Percentiles rank a stretch among this genome's conserved stretches.
phyloP scores from a whole-genome alignment of 139 green algal genomes.

The Micractinium sp. region DNA sequence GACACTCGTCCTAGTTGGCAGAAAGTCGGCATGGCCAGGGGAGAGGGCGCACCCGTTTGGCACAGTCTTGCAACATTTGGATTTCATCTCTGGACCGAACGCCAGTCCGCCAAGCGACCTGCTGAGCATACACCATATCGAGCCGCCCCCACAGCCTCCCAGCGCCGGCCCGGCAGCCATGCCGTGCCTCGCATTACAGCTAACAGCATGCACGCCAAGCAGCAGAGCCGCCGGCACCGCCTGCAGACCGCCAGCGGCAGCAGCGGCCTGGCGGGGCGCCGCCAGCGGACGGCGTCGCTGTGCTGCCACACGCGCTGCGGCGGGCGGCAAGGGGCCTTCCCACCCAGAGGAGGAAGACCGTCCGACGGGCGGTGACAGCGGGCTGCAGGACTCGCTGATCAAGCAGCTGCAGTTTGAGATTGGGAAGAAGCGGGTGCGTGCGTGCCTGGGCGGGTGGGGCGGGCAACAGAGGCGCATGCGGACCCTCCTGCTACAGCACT shows the following conservation, averaged over 20 bases:
- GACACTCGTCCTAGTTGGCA: too few species aligned
- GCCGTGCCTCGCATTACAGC: too few species aligned
- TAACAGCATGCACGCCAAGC: not conserved
- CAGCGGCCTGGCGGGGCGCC: not conserved
- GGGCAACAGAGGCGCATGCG: not conserved
- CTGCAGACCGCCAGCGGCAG: not conserved
- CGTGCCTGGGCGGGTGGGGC: not conserved
- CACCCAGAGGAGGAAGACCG: conserved; percentile 32
- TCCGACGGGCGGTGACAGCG: conserved; percentile 1
- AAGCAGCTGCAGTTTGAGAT: conserved; percentile 61
- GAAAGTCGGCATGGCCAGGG: too few species aligned
- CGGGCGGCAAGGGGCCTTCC: not conserved
- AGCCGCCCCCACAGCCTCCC: too few species aligned
- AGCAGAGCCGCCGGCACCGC: not conserved
- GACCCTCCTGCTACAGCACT: not conserved
- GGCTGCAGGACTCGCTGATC: conserved; percentile 52
- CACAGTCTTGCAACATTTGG: too few species aligned
- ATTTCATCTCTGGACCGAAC: too few species aligned
- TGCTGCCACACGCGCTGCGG: not conserved
- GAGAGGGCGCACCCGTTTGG: too few species aligned
- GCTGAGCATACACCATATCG: too few species aligned
- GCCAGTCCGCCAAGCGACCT: too few species aligned
- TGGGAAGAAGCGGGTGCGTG: conserved; percentile 53
- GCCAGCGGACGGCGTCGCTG: not conserved
- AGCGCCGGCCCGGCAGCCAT: too few species aligned